Base-by-base conservation (phyloP, 306 rosid species). In the Dalbergia cochinchinensis region DNA sequence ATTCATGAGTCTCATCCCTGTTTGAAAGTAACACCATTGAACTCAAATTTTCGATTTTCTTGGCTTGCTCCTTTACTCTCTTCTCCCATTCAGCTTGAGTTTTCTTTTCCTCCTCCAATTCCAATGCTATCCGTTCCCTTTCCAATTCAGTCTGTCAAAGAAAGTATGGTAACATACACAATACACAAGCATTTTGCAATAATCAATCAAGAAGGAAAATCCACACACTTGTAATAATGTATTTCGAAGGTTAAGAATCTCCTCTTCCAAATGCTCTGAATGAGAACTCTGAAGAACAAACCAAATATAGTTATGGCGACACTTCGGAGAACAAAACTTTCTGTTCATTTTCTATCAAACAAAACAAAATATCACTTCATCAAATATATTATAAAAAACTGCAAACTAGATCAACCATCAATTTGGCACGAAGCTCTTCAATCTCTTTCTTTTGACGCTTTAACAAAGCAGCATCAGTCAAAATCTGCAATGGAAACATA, bases 381-480 rank as follows among this genome's bases (percentile, higher is more conserved):
- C 51, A 77, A 61, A 65, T 35, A 55, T 12, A 19, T n/a, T n/a
- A 35, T 8, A 51, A 13, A 13, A 35, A 20, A 53, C 8, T 16
- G 78, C 22, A 80, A 81, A 78, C 3, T 65, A 66, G 76, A 74
- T 41, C 65, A 77, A 95, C 99, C 99, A 89, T 94, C 83, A 95
- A 82, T 88, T 92, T 95, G 42, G 94, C 90, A 62, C 94, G 94
- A 71, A 95, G 96, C 77, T 91, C 96, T 89, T 92, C 98, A 88
- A 95, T 92, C 87, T 92, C 99, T 70, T 86, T 95, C 84, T 88
- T 95, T 87, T 92, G 99, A 71, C 97, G 98, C 89, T 92, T 95
- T 82, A 95, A 84, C 84, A 92, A 85, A 83, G 99, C 99, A 84
- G 99, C 99, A 89, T 95, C 99, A 48, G 99, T 95, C 85, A 95